Evolutionary conservation across 768 basidiomycete genomes (phyloP).

Genomic region (Rhodosporidiobolus sp.): DNA sequence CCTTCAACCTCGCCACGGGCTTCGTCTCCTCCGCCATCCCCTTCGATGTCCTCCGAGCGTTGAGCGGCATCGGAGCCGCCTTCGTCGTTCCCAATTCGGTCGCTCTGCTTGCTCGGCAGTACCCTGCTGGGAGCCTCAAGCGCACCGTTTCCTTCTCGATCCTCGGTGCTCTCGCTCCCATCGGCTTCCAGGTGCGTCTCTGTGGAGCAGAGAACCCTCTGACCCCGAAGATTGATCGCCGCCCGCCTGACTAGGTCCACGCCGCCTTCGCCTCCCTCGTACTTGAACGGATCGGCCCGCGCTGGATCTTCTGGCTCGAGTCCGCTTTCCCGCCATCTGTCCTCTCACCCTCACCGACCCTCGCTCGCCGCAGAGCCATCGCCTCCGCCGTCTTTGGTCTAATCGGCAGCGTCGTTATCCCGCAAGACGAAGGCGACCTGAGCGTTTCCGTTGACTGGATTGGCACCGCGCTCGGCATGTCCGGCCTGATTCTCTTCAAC

Average conservation of each 20-base stretch:
- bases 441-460: conserved; percentile 9
- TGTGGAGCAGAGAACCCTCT: too few species aligned
- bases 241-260: neutral
- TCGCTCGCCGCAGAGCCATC: neutral
- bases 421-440: conserved; percentile 6
- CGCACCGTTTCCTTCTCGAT: conserved; percentile 14
- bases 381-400: conserved; percentile 5
- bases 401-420: neutral
- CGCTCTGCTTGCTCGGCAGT: conserved; percentile 7
- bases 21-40: conserved; percentile 2
- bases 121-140: neutral
- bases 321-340: neutral
- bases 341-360: neutral
- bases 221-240: too few species aligned
- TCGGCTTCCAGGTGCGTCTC: conserved; percentile 14
- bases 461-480: neutral
- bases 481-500: conserved; percentile 6
- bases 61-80: conserved; percentile 10
- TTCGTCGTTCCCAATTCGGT: conserved; percentile 17
- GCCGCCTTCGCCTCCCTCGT: conserved; percentile 14
- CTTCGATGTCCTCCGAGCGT: conserved; percentile 12
- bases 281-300: neutral
- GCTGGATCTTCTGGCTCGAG: conserved; percentile 25
- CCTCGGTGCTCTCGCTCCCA: conserved; percentile 17
- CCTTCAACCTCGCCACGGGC: conserved; percentile 19